These are phyloP conservation scores for Chernovozyma aurita DNA, from an alignment of 1,139 yeast genomes.

Conservation along the genomic window DNA sequence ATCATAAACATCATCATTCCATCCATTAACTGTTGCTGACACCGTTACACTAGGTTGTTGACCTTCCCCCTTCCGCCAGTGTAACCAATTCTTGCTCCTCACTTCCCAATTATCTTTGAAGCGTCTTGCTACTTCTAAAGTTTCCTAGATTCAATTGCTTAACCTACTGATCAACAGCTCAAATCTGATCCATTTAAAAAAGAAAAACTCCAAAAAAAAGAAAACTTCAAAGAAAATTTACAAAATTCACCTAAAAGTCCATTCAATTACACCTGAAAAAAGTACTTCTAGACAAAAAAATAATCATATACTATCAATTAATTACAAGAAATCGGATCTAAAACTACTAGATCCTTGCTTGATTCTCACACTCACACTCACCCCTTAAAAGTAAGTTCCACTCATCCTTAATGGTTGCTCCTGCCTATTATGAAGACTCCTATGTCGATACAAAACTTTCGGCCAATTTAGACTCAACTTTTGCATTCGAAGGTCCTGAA, in stretches of 20 bases:
- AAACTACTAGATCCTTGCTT: too few species aligned
- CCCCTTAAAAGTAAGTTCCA: neutral
- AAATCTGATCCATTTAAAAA: too few species aligned
- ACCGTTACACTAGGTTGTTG: constrained; percentile 26
- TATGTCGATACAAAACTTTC: constrained; percentile 76
- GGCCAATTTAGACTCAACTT: constrained; percentile 77
- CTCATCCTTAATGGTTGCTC: constrained; percentile 48
- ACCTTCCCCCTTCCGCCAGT: constrained; percentile 36
- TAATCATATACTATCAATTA: neutral
- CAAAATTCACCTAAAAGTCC: too few species aligned
- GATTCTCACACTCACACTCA: neutral
- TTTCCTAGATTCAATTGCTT: constrained; percentile 40
- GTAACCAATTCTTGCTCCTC: constrained; percentile 12
- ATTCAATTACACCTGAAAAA: too few species aligned
- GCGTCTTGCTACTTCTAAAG: constrained; percentile 48
- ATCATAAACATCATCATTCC: constrained; percentile 4
- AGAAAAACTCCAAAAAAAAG: constrained; percentile 7
- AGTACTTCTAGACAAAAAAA: too few species aligned
- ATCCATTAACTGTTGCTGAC: constrained; percentile 15
- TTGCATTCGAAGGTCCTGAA: constrained; percentile 97
- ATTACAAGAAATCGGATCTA: too few species aligned
- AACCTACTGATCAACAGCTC: too few species aligned
- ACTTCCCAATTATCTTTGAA: too few species aligned
- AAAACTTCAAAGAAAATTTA: constrained; percentile 4
- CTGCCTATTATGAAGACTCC: constrained; percentile 41